phyloP scores from a whole-genome alignment of 139 green algal genomes.

The Coelastrella sp. region DNA sequence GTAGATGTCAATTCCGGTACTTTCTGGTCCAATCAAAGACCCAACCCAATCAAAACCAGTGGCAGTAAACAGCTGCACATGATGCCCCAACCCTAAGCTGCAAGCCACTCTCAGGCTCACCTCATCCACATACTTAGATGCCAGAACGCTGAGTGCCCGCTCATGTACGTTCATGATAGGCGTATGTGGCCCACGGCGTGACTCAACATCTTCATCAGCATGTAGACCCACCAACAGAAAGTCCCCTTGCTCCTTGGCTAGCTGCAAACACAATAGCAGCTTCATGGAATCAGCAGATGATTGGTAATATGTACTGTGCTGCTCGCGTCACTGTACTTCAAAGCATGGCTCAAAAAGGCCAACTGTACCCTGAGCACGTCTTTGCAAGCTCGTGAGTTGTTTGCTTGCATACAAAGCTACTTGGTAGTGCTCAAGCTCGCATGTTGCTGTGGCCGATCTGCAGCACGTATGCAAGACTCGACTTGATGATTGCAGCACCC shows the following conservation, averaged over 20 bases:
- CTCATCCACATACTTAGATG: slow-evolving; percentile 98
- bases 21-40: no score
- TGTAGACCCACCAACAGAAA: slow-evolving; percentile 99
- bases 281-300: background rate
- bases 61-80: background rate
- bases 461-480: no score
- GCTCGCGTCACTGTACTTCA: no score
- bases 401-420: no score
- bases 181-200: slow-evolving; percentile 86
- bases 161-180: slow-evolving; percentile 99
- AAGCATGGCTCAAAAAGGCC: background rate
- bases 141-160: slow-evolving; percentile 93
- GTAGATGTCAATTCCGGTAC: no score
- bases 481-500: background rate
- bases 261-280: slow-evolving; percentile 38
- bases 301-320: no score
- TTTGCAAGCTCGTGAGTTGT: background rate
- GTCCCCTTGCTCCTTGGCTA: slow-evolving; percentile 87
- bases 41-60: background rate
- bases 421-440: background rate
- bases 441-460: background rate
- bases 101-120: slow-evolving; percentile 59
- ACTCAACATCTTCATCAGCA: slow-evolving; percentile 91
- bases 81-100: background rate
- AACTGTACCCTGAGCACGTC: background rate